phyloP scores from a whole-genome alignment of 495 filamentous ascomycete genomes.

The Penicillium robsamsonii region DNA sequence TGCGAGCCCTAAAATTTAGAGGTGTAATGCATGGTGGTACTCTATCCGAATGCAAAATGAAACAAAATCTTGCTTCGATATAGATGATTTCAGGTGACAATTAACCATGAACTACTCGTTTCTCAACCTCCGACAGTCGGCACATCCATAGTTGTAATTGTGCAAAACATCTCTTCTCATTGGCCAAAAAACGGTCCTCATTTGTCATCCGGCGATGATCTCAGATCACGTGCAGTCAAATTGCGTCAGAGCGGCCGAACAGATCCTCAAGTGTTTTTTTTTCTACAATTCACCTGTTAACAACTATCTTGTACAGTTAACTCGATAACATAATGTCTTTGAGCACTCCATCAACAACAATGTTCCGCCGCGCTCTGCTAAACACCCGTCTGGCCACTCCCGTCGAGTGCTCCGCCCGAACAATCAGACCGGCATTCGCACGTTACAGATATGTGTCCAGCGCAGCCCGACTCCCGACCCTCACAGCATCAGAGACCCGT shows the following conservation, averaged over 20 bases:
- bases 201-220: conserved; percentile 33
- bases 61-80: not conserved
- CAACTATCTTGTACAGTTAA: conserved; percentile 2
- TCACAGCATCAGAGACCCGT: conserved; percentile 49
- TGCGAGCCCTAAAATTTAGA: too few species aligned
- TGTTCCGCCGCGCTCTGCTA: conserved; percentile 36
- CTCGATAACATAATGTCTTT: conserved; percentile 30
- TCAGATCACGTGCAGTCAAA: conserved; percentile 33
- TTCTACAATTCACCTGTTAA: conserved; percentile 7
- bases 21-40: too few species aligned
- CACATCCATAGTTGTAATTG: conserved; percentile 6
- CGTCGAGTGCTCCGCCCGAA: conserved; percentile 28
- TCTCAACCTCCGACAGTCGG: conserved; percentile 17
- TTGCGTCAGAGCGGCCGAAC: conserved; percentile 40
- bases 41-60: not conserved
- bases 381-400: conserved; percentile 29
- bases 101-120: conserved; percentile 1
- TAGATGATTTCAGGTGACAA: not conserved
- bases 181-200: conserved; percentile 17
- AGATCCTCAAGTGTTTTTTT: conserved; percentile 15
- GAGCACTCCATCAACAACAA: conserved; percentile 33
- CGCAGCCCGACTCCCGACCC: conserved; percentile 43
- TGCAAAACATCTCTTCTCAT: conserved; percentile 27
- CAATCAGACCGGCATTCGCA: conserved; percentile 31
- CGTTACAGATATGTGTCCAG: conserved; percentile 38